These are phyloP conservation scores for Colletotrichum destructivum DNA, from an alignment of 2,329 filamentous ascomycete genomes.

Conservation along the genomic window DNA sequence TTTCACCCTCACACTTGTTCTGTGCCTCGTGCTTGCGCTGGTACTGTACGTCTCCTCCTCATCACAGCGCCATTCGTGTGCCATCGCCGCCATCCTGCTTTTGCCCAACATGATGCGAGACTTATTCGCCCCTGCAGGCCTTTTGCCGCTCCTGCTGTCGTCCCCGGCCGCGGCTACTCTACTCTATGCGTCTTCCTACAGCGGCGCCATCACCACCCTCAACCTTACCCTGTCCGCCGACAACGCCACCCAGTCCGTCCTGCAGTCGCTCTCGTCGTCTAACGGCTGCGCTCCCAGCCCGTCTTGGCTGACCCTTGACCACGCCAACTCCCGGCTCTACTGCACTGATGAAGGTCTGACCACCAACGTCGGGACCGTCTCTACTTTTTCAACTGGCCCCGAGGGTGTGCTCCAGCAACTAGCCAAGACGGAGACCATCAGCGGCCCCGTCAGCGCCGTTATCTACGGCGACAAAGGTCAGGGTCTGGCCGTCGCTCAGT, in stretches of 20 bases:
- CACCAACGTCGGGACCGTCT: constrained; percentile 64
- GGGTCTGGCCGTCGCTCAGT: constrained; percentile 62
- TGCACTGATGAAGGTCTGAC: constrained; percentile 72
- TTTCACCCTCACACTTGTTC: constrained; percentile 20
- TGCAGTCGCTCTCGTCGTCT: constrained; percentile 60
- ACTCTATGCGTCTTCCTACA: constrained; percentile 66
- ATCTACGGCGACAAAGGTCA: constrained; percentile 59
- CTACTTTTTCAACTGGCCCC: constrained; percentile 54
- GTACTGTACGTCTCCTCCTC: constrained; percentile 1
- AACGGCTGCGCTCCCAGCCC: constrained; percentile 68
- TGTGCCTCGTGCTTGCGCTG: constrained; percentile 13
- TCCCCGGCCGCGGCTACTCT: constrained; percentile 54
- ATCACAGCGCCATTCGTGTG: constrained; percentile 9
- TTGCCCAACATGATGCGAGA: constrained; percentile 42
- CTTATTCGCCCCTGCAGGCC: constrained; percentile 34
- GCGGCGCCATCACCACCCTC: constrained; percentile 64
- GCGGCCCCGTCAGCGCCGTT: constrained; percentile 61
- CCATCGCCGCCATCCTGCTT: constrained; percentile 3
- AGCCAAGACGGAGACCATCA: constrained; percentile 51
- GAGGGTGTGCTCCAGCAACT: constrained; percentile 59
- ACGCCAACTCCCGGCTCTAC: constrained; percentile 65
- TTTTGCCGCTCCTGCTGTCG: constrained; percentile 42
- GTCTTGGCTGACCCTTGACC: constrained; percentile 73
- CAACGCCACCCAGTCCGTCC: constrained; percentile 47
- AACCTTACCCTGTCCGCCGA: constrained; percentile 54